A percentile compares a stretch with the other conserved stretches of the same genome.
Conservation (phyloP, 73 alveolate species). For the Breviolum minutum region DNA sequence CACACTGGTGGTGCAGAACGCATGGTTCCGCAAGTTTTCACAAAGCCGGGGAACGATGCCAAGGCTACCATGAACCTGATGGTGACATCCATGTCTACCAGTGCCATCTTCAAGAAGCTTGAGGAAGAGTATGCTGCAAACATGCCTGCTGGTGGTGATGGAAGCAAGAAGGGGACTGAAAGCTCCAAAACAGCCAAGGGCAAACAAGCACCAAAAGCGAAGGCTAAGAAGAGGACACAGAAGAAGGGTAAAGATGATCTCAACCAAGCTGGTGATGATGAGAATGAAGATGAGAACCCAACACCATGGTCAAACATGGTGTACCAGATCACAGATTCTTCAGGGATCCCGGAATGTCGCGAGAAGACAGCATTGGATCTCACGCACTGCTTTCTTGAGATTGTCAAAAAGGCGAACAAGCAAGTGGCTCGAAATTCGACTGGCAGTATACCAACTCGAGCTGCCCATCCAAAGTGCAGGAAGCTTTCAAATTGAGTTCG, state of each 20-base stretch:
- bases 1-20: constrained; percentile 16
- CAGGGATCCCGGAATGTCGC: background rate
- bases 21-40: constrained; percentile 14
- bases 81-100: constrained; percentile 8
- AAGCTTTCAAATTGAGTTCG: background rate
- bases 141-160: background rate
- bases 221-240: too few relatives aligned
- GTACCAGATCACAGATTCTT: too few relatives aligned
- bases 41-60: constrained; percentile 10
- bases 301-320: too few relatives aligned
- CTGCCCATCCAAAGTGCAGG: too few relatives aligned
- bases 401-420: background rate
- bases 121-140: background rate
- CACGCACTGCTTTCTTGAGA: background rate
- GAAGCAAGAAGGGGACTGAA: background rate
- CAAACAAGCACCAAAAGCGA: too few relatives aligned
- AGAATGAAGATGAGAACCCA: too few relatives aligned
- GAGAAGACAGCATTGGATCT: constrained; percentile 22
- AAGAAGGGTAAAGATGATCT: too few relatives aligned
- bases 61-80: background rate
- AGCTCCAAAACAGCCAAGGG: background rate
- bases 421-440: too few relatives aligned
- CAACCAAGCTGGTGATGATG: too few relatives aligned
- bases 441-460: background rate
- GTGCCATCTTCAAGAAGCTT: constrained; percentile 7